phyloP scores from a whole-genome alignment of 1,139 yeast species.

The Hemisphaericaspora lyxosophila region DNA sequence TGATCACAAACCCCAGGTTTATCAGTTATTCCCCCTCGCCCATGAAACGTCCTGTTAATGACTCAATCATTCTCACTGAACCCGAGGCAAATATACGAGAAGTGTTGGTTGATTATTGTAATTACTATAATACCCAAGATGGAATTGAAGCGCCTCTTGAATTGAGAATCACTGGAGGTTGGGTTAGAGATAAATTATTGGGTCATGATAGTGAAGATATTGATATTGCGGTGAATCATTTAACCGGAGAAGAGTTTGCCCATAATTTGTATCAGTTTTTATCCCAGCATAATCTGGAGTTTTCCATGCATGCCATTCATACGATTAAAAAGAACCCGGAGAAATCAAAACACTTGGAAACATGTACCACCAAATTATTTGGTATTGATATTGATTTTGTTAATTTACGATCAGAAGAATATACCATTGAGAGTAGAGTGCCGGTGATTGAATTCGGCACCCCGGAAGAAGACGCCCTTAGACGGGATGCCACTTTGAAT shows the following conservation, averaged over 20 bases:
- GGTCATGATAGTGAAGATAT: slow-evolving; percentile 81
- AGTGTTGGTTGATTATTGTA: slow-evolving; percentile 46
- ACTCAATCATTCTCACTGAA: slow-evolving; percentile 37
- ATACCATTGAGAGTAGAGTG: slow-evolving; percentile 77
- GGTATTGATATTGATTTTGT: slow-evolving; percentile 90
- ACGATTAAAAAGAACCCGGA: slow-evolving; percentile 91
- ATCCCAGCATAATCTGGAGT: slow-evolving; percentile 37
- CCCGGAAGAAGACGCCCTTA: slow-evolving; percentile 83
- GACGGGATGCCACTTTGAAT: slow-evolving; percentile 93
- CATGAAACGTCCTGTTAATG: slow-evolving; percentile 23
- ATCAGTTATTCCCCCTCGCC: slow-evolving; percentile 1
- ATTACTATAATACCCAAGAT: slow-evolving; percentile 29
- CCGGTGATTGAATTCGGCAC: slow-evolving; percentile 82
- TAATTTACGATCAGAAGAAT: slow-evolving; percentile 82
- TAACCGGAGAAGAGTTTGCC: slow-evolving; percentile 89
- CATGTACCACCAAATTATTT: slow-evolving; percentile 85
- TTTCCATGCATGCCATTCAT: slow-evolving; percentile 57
- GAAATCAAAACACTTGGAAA: slow-evolving; percentile 92
- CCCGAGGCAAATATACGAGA: slow-evolving; percentile 49
- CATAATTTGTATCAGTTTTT: slow-evolving; percentile 59
- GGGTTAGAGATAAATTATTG: slow-evolving; percentile 94
- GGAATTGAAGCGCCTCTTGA: slow-evolving; percentile 27
- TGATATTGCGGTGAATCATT: slow-evolving; percentile 82
- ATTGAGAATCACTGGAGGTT: slow-evolving; percentile 92
- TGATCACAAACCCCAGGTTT: background rate